These are phyloP conservation scores for Cyclospora cayetanensis DNA, from an alignment of 169 alveolate species.

Conservation along the genomic window DNA sequence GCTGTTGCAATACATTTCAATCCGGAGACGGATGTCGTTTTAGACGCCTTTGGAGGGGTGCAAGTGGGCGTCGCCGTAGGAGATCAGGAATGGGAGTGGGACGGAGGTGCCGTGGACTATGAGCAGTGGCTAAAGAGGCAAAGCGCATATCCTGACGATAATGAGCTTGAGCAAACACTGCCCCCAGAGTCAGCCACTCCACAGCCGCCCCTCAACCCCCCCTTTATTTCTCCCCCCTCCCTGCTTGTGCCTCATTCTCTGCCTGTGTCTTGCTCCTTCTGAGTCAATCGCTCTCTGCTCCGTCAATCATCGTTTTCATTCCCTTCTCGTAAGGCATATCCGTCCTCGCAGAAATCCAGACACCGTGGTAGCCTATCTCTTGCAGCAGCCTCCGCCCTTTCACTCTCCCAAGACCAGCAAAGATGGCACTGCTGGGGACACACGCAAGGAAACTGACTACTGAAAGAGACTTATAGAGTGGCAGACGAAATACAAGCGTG, in stretches of 20 bases:
- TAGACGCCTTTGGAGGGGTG: conserved; percentile 89
- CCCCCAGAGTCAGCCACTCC: conserved; percentile 74
- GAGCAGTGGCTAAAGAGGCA: conserved; percentile 88
- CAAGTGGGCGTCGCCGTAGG: conserved; percentile 86
- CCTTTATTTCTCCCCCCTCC: neutral
- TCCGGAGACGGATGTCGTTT: conserved; percentile 82
- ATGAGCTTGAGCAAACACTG: conserved; percentile 62
- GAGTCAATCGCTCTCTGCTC: neutral
- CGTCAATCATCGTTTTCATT: too few species aligned
- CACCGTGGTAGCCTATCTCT: too few species aligned
- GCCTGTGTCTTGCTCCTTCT: neutral
- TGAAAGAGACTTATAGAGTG: too few species aligned
- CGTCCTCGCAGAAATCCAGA: too few species aligned
- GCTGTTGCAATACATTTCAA: conserved; percentile 68
- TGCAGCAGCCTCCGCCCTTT: too few species aligned
- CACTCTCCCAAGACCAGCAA: too few species aligned
- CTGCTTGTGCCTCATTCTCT: neutral
- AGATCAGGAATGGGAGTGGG: conserved; percentile 86
- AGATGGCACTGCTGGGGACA: too few species aligned
- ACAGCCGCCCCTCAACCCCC: neutral
- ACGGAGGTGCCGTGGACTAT: conserved; percentile 85
- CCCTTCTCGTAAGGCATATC: too few species aligned
- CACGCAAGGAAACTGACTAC: too few species aligned
- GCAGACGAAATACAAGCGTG: too few species aligned
- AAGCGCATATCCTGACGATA: conserved; percentile 85